Base-by-base conservation (phyloP, 2,329 filamentous ascomycete genomes). In the Aspergillus ochraceoroseus region DNA sequence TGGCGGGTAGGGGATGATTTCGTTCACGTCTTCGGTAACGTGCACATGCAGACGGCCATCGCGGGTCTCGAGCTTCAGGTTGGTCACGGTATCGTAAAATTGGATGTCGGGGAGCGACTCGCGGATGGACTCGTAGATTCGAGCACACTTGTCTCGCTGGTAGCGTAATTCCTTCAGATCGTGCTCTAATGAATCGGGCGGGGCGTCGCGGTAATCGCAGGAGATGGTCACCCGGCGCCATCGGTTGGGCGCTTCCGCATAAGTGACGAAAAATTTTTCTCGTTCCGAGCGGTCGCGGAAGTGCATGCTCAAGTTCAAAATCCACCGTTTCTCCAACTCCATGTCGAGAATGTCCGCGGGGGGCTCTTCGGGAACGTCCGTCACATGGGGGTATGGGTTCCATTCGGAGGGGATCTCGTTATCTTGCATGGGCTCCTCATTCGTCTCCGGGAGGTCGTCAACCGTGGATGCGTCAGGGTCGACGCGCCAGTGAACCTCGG, bases 241-340 rank as follows among this genome's bases (percentile, higher is more conserved):
- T 46, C 79, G 72, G 47, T 79, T 83, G 3, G 86, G 81, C 32
- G 77, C 76, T 62, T 94, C 84, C 32, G 88, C 86, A 62, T 86
- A 98, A 0, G 92, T 96, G 48, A 98, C 82, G 63, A 96, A 98
- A 70, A 96, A 96, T 64, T 98, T 98, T 64, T 98, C 92, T 29
- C 90, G 79, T 54, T 86, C 85, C 8, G 89, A 94, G 56, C 84
- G 83, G 67, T 98, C 92, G 44, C 89, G 80, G 64, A 95, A 98
- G 64, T 95, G 88, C 92, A 98, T 95, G 66, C 88, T 95, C 45
- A 96, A 75, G 59, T 98, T 98, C 53, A 98, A 72, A 45, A 98
- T 96, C 92, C 92, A 98, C 57, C 78, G 82, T 46, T 75, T 78
- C 57, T 95, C 88, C 40, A 95, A 75, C 64, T 96, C 90, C 48